phyloP scores from a whole-genome alignment of 306 rosid species.

The Cotoneaster glaucophyllus region DNA sequence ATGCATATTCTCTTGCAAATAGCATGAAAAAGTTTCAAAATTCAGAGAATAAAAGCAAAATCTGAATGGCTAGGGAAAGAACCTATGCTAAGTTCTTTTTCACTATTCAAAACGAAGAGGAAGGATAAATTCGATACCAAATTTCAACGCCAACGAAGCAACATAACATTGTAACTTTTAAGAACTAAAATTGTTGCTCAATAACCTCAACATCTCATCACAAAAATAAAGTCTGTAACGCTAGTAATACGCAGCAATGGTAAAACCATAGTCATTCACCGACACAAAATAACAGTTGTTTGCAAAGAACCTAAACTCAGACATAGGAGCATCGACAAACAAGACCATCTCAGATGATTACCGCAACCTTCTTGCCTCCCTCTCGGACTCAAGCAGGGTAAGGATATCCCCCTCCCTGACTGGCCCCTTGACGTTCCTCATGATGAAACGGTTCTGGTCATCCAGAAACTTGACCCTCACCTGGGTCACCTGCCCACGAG shows the following conservation, averaged over 20 bases:
- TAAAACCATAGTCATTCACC: background rate
- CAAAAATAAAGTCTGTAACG: background rate
- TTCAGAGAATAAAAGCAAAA: too few relatives aligned
- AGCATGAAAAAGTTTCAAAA: too few relatives aligned
- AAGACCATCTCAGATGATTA: constrained; percentile 1
- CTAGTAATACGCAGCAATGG: background rate
- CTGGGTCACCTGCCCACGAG: constrained; percentile 52
- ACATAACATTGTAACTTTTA: too few relatives aligned
- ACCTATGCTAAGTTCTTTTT: too few relatives aligned
- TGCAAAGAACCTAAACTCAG: background rate
- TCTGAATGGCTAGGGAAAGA: too few relatives aligned
- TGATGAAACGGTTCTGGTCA: constrained; percentile 42
- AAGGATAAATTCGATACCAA: too few relatives aligned
- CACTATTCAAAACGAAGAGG: too few relatives aligned
- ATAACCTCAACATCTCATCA: background rate
- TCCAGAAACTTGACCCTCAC: constrained; percentile 47
- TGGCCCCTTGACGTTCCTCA: constrained; percentile 36
- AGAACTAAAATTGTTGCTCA: too few relatives aligned
- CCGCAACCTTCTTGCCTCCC: constrained; percentile 52
- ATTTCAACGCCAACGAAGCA: too few relatives aligned
- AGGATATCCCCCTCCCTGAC: constrained; percentile 28
- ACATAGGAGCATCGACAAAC: background rate
- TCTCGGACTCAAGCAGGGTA: constrained; percentile 45
- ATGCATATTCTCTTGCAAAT: too few relatives aligned
- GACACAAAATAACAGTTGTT: background rate